A percentile compares a stretch with the other conserved stretches of the same genome.
phyloP scores from a whole-genome alignment of 495 filamentous ascomycete genomes.

The Talaromyces wortmannii region DNA sequence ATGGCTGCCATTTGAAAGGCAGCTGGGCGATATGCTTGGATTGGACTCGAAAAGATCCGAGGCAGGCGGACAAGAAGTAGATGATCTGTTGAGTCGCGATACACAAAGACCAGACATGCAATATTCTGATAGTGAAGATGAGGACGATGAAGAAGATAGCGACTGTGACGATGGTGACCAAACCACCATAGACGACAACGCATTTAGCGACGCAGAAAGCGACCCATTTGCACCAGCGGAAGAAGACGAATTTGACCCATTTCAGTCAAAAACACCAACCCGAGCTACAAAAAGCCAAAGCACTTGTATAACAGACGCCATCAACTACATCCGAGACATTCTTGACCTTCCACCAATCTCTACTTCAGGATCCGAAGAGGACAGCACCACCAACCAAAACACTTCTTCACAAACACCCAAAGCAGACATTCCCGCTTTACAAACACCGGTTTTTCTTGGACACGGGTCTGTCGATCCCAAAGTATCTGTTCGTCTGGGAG shows the following conservation, averaged over 20 bases:
- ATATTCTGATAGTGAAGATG: neutral
- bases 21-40: neutral
- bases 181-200: neutral
- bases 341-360: constrained; percentile 7
- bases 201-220: constrained; percentile 29
- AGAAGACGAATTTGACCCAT: neutral
- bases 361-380: constrained; percentile 8
- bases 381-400: constrained; percentile 3
- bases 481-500: constrained; percentile 38
- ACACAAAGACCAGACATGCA: neutral
- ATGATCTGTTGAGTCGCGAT: neutral
- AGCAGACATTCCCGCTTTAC: constrained; percentile 10
- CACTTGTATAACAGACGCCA: neutral
- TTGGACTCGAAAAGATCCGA: neutral
- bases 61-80: neutral
- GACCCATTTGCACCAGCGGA: constrained; percentile 13
- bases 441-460: constrained; percentile 42
- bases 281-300: neutral
- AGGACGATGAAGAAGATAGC: neutral
- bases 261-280: neutral
- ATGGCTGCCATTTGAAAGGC: constrained; percentile 38
- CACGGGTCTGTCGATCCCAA: constrained; percentile 47
- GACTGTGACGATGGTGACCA: neutral
- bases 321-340: constrained; percentile 10
- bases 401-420: too few species aligned